Evolutionary conservation across 257 asterid genomes (phyloP).

Genomic region (Mentha longifolia): DNA sequence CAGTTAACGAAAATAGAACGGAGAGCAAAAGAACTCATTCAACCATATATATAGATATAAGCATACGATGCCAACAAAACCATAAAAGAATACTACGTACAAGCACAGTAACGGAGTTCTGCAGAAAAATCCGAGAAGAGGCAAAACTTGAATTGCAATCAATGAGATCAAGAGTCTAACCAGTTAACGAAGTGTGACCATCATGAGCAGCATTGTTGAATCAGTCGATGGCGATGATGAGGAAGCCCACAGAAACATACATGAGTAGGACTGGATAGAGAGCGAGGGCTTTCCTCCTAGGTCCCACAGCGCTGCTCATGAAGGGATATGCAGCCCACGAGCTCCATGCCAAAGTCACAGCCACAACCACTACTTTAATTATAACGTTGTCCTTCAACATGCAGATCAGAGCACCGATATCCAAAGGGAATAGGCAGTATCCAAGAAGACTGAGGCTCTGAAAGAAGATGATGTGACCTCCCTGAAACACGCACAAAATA

Average conservation of each 20-base stretch:
- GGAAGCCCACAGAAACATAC: slow-evolving; percentile 95
- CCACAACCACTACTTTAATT: slow-evolving; percentile 74
- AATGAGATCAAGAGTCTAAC: slow-evolving; percentile 1
- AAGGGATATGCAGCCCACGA: slow-evolving; percentile 99
- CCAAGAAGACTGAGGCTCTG: slow-evolving; percentile 96
- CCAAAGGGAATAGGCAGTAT: slow-evolving; percentile 89
- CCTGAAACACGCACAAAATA: slow-evolving; percentile 45
- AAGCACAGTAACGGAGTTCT: slow-evolving; percentile 18
- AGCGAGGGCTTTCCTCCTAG: slow-evolving; percentile 91
- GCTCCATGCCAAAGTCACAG: slow-evolving; percentile 88
- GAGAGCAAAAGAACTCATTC: neutral
- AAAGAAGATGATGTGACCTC: slow-evolving; percentile 97
- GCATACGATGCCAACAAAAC: slow-evolving; percentile 13
- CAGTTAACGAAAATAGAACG: neutral
- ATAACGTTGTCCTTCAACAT: slow-evolving; percentile 80
- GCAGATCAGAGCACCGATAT: slow-evolving; percentile 82
- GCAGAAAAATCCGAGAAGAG: slow-evolving; percentile 20
- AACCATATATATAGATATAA: neutral
- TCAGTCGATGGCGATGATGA: slow-evolving; percentile 88
- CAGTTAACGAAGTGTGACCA: slow-evolving; percentile 17
- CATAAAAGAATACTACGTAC: slow-evolving; percentile 27
- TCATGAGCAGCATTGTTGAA: slow-evolving; percentile 20
- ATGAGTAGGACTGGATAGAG: slow-evolving; percentile 89
- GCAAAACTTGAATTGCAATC: slow-evolving; percentile 32
- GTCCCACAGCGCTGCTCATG: slow-evolving; percentile 91